Conservation (phyloP, 208 protist species). For the Trichomonas tenax region DNA sequence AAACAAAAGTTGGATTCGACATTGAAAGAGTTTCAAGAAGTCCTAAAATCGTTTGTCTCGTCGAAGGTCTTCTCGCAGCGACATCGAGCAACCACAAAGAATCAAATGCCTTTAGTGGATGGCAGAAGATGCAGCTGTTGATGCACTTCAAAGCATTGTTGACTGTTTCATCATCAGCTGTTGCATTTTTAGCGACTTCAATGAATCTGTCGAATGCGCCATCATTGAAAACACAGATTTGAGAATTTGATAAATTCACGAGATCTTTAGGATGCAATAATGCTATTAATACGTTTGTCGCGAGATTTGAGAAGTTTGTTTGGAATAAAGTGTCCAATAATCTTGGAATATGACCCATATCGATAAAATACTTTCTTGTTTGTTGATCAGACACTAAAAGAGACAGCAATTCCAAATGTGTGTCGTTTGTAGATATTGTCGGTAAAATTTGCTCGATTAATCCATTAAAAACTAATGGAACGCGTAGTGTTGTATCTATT, state of each 20-base stretch:
- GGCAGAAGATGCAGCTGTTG: background rate
- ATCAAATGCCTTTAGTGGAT: background rate
- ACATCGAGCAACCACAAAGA: background rate
- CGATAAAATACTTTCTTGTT: background rate
- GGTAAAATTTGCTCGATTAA: slow-evolving; percentile 19
- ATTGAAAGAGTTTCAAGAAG: background rate
- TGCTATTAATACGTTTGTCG: background rate
- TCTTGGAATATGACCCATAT: slow-evolving; percentile 14
- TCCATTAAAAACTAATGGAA: background rate
- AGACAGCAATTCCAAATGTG: background rate
- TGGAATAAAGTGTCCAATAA: background rate
- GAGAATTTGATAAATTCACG: background rate
- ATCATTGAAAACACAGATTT: background rate
- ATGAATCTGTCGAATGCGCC: background rate
- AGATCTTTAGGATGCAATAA: background rate
- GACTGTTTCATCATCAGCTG: background rate
- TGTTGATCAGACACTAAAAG: background rate
- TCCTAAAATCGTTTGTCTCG: background rate
- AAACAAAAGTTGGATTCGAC: background rate
- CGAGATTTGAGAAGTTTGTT: background rate
- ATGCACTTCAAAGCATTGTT: background rate
- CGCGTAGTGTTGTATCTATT: background rate
- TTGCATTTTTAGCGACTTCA: background rate
- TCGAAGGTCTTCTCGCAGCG: background rate
- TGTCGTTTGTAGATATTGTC: background rate